Evolutionary conservation across 441 rosid species (phyloP), one percentile per base, ranked within the genome.

Genomic region (Jatropha multifida): DNA sequence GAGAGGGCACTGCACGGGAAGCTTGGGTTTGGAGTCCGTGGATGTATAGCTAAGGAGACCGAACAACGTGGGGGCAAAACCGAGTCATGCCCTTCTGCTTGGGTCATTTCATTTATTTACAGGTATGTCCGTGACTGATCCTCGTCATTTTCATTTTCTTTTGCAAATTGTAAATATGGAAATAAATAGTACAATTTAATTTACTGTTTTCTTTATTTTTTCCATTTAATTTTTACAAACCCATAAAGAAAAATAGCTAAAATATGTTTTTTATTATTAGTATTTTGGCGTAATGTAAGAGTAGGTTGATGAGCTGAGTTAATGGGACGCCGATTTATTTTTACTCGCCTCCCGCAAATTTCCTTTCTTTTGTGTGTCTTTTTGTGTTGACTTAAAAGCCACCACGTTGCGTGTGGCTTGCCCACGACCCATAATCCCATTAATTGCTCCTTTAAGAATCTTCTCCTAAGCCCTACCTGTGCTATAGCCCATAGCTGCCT

Each of bases 1-100:
- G 12, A 17, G 20, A 40, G 11, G 62, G 78, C 79, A 79, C 81
- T 80, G 77, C 83, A 79, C 86, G 86, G 79, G 79, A 80, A 78
- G 75, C 78, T 65, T 64, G 85, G 51, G 49, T 58, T 69, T 7
- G 15, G 55, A 71, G 13, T 71, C 60, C 51, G 32, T 11, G 55
- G 65, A 38, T 13, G 70, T 37, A 41, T 17, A 59, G 9, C 15
- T 2, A 17, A 4, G 41, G 23, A n/a, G 51, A 44, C 23, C 42
- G 74, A 32, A 32, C 46, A 76, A 58, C 71, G 61, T 48, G 72
- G 54, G 55, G 62, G 27, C 27, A 56, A 56, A 20, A 66, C 54
- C 18, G 5, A 44, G 12, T 2, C 10, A 20, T 56, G 55, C 72
- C 71, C 64, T 9, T 1, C 13, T 1, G 7, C 60, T 23, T 38